Evolutionary conservation across 108 stramenopile species (phyloP).

Genomic region (Nitzschia palea): DNA sequence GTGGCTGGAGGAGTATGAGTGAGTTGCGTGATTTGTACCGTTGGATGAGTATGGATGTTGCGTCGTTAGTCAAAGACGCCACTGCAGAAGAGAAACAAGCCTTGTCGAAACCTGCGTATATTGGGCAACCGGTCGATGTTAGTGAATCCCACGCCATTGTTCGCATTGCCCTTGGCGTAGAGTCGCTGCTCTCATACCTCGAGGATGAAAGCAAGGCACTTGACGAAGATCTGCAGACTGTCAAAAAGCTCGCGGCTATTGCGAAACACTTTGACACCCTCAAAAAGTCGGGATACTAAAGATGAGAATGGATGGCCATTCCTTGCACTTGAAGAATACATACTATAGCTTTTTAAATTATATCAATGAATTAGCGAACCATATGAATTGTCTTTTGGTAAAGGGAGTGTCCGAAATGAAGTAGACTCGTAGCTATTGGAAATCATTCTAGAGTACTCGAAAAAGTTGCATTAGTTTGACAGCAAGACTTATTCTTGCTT

Average conservation of each 20-base stretch:
- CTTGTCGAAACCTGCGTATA: constrained; percentile 41
- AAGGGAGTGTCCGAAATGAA: too few species aligned
- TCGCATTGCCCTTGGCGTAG: constrained; percentile 64
- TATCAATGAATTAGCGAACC: too few species aligned
- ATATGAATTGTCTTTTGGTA: too few species aligned
- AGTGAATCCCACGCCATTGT: constrained; percentile 62
- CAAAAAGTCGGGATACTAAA: constrained; percentile 20
- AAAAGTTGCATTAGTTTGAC: too few species aligned
- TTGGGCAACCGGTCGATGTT: constrained; percentile 78
- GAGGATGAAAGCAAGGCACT: constrained; percentile 35
- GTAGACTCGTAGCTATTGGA: too few species aligned
- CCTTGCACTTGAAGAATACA: too few species aligned
- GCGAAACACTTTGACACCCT: constrained; percentile 43
- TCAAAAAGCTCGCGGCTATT: constrained; percentile 54
- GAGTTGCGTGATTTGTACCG: constrained; percentile 67
- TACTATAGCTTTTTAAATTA: too few species aligned
- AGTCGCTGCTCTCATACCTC: constrained; percentile 54
- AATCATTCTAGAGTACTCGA: too few species aligned
- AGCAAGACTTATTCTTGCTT: too few species aligned
- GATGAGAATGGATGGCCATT: background rate
- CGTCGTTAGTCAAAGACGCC: constrained; percentile 37
- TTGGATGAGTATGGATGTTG: constrained; percentile 71
- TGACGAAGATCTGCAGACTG: constrained; percentile 40
- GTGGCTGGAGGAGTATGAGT: constrained; percentile 61
- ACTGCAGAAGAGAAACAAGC: constrained; percentile 54